phyloP scores from a whole-genome alignment of 352 stramenopile species.

The Lagenidium giganteum region DNA sequence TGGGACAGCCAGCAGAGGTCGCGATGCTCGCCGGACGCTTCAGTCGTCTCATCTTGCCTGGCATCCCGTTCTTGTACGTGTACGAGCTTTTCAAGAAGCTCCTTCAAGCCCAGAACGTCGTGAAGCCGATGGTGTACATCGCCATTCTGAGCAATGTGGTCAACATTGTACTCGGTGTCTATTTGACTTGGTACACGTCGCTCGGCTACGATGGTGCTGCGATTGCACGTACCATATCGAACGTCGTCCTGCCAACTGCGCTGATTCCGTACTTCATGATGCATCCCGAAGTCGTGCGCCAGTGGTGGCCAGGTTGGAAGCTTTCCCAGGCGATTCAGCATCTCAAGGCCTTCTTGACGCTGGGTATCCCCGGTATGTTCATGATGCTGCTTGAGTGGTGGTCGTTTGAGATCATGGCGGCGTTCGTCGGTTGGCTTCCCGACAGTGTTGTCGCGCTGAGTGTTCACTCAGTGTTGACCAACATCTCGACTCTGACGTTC shows the following conservation, averaged over 20 bases:
- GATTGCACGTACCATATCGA: slow-evolving; percentile 59
- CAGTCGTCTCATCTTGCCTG: slow-evolving; percentile 48
- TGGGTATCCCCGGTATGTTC: slow-evolving; percentile 65
- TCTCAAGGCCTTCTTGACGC: slow-evolving; percentile 54
- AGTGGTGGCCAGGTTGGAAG: slow-evolving; percentile 74
- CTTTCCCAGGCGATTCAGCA: slow-evolving; percentile 34
- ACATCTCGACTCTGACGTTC: slow-evolving; percentile 58
- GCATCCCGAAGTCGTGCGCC: slow-evolving; percentile 28
- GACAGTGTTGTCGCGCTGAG: slow-evolving; percentile 63
- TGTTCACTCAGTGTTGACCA: slow-evolving; percentile 68
- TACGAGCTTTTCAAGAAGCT: slow-evolving; percentile 88
- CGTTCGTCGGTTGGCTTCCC: slow-evolving; percentile 52
- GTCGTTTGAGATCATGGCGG: slow-evolving; percentile 78
- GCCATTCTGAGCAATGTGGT: slow-evolving; percentile 70
- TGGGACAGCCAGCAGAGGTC: slow-evolving; percentile 64
- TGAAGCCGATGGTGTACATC: slow-evolving; percentile 81
- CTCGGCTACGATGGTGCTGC: slow-evolving; percentile 75
- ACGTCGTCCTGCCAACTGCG: slow-evolving; percentile 43
- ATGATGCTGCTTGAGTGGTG: slow-evolving; percentile 80
- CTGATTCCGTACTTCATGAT: slow-evolving; percentile 68
- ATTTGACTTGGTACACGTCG: slow-evolving; percentile 76
- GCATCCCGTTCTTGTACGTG: slow-evolving; percentile 76
- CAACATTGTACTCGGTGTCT: slow-evolving; percentile 67
- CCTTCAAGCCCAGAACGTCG: slow-evolving; percentile 81
- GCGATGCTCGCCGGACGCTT: slow-evolving; percentile 67